Percentiles rank a stretch among this genome's conserved stretches.
Evolutionary conservation across 371 early-diverging fungal species (phyloP).

Genomic region (Circinella umbellata): DNA sequence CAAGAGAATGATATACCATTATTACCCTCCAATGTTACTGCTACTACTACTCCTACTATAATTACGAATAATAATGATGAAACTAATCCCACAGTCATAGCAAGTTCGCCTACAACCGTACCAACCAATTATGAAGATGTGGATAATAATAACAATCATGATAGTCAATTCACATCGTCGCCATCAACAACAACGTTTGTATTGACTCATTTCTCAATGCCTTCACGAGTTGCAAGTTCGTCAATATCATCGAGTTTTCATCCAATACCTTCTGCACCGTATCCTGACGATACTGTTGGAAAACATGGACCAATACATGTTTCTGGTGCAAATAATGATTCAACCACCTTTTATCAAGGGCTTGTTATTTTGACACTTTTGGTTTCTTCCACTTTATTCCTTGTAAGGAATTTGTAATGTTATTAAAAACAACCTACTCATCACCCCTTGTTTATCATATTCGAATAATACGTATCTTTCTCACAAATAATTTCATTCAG

Average conservation of each 20-base stretch:
- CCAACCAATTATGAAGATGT: not conserved
- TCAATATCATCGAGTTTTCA: conserved; percentile 32
- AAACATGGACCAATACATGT: conserved; percentile 47
- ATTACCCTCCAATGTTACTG: too few relatives aligned
- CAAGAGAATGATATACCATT: not conserved
- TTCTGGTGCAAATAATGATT: conserved; percentile 15
- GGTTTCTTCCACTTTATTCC: not conserved
- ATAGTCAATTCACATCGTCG: conserved; percentile 1
- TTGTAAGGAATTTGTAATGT: not conserved
- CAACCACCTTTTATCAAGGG: not conserved
- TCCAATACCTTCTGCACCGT: conserved; percentile 46
- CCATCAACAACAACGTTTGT: conserved; percentile 34
- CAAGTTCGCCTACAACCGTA: not conserved
- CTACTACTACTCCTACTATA: too few relatives aligned
- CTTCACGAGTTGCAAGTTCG: conserved; percentile 23
- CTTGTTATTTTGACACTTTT: not conserved
- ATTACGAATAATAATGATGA: too few relatives aligned
- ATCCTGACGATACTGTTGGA: conserved; percentile 51
- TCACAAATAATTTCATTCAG: too few relatives aligned
- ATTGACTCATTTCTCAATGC: conserved; percentile 36
- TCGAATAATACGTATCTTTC: too few relatives aligned
- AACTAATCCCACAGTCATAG: not conserved
- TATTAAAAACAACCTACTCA: not conserved
- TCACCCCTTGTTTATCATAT: too few relatives aligned
- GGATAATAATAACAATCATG: not conserved